A percentile compares a stretch with the other conserved stretches of the same genome.
Evolutionary conservation across 257 asterid genomes (phyloP).

Genomic region (Datura wrightii): DNA sequence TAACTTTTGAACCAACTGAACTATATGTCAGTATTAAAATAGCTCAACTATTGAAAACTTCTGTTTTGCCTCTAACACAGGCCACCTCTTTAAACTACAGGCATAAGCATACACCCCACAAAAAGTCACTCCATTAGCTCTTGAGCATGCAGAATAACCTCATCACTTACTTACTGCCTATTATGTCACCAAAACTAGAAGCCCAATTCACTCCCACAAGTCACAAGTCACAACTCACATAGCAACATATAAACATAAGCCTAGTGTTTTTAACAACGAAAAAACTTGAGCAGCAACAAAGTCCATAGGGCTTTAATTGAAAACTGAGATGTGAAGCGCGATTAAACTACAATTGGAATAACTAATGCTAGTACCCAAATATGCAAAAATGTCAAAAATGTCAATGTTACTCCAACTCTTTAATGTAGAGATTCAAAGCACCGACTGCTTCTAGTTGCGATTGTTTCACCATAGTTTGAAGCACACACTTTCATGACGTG

Average conservation of each 20-base stretch:
- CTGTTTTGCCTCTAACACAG: neutral
- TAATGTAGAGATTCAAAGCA: neutral
- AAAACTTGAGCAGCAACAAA: neutral
- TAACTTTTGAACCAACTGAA: neutral
- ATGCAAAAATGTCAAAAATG: neutral
- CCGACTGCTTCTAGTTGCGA: neutral
- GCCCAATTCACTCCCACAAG: slow-evolving; percentile 8
- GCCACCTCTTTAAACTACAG: neutral
- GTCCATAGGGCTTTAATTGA: neutral
- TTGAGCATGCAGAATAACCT: neutral
- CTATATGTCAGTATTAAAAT: neutral
- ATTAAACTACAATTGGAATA: neutral
- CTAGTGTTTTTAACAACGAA: neutral
- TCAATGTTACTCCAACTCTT: slow-evolving; percentile 16
- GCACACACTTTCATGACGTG: neutral
- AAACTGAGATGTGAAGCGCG: neutral
- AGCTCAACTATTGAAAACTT: slow-evolving; percentile 7
- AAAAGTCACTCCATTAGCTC: neutral
- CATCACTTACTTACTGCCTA: slow-evolving; percentile 6
- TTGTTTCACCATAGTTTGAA: neutral
- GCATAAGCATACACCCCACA: neutral
- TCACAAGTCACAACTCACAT: slow-evolving; percentile 1
- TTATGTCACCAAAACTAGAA: slow-evolving; percentile 14
- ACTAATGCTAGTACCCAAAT: neutral
- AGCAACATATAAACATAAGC: slow-evolving; percentile 4